Conservation (phyloP, 1,139 yeast genomes). For the Hyphopichia wangnamkhiaoensis region DNA sequence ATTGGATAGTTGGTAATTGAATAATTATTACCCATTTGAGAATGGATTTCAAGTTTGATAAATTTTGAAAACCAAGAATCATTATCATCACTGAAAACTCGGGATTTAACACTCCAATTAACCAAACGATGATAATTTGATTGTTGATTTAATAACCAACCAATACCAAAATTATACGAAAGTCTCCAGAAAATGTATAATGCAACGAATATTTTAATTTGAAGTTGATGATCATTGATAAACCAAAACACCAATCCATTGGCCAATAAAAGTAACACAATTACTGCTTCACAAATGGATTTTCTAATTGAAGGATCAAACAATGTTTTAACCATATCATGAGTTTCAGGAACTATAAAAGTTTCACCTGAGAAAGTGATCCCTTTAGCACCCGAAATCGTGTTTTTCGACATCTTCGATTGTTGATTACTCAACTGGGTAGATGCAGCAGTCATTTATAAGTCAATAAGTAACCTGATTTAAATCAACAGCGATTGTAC, state of each 20-base stretch:
- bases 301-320: constrained; percentile 77
- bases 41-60: constrained; percentile 44
- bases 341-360: constrained; percentile 75
- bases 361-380: constrained; percentile 50
- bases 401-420: constrained; percentile 12
- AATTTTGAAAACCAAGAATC: constrained; percentile 41
- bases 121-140: constrained; percentile 61
- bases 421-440: background rate
- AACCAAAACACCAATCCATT: constrained; percentile 54
- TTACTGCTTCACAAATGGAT: constrained; percentile 63
- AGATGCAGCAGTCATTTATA: too few species aligned
- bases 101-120: constrained; percentile 48
- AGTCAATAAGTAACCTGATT: too few species aligned
- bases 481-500: too few species aligned
- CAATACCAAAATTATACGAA: constrained; percentile 79
- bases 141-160: constrained; percentile 67
- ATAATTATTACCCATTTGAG: constrained; percentile 62
- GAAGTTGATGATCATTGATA: constrained; percentile 24
- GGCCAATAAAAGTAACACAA: constrained; percentile 51
- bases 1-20: constrained; percentile 57
- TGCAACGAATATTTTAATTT: constrained; percentile 49
- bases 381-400: constrained; percentile 40
- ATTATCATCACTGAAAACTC: constrained; percentile 46
- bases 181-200: constrained; percentile 77
- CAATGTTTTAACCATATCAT: constrained; percentile 82